Base-by-base conservation (phyloP, 495 filamentous ascomycete genomes). In the Penicilliopsis zonata region DNA sequence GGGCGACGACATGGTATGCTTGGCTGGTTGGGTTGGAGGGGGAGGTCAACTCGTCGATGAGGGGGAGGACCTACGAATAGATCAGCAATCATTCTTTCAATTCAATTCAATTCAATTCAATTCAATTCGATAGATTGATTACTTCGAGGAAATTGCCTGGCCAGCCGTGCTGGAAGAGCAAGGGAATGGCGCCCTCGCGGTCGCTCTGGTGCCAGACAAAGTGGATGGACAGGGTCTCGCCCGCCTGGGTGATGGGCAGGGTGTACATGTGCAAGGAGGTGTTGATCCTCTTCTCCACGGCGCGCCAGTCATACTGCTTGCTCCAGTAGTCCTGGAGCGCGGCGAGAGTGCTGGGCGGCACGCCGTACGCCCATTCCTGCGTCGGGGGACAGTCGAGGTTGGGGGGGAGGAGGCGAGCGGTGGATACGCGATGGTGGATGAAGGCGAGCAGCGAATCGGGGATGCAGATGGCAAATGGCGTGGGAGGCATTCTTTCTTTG, bases 101-200 rank as follows among this genome's bases (percentile, higher is more conserved):
- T n/a, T n/a, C n/a, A n/a, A n/a, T n/a, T n/a, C n/a, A n/a, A n/a
- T n/a, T n/a, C n/a, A n/a, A n/a, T n/a, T n/a, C n/a, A n/a, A n/a
- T n/a, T n/a, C n/a, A n/a, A n/a, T n/a, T n/a, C n/a, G n/a, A n/a
- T n/a, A n/a, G n/a, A n/a, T n/a, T n/a, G n/a, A 24, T 7, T 24
- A 18, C n/a, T 19, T 46, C 43, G 2, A 46, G 20, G 23, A 46
- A 43, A 31, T 28, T 30, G 41, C 58, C 67, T 14, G 68, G 67
- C 67, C 67, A 70, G 12, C 67, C 69, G 39, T 69, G 63, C 18
- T 70, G 35, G 14, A 74, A 51, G n/a, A 69, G 20, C n/a, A 76
- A 33, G 0, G 74, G 74, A 3, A 69, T 47, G 4, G 72, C 74
- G 47, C 67, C 56, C 5, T 41, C 9, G n/a, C 61, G 54, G 23